Percentiles rank a stretch among this genome's conserved stretches.
phyloP scores from a whole-genome alignment of 2,329 filamentous ascomycete genomes.

The Stagonosporopsis chrysanthemi region DNA sequence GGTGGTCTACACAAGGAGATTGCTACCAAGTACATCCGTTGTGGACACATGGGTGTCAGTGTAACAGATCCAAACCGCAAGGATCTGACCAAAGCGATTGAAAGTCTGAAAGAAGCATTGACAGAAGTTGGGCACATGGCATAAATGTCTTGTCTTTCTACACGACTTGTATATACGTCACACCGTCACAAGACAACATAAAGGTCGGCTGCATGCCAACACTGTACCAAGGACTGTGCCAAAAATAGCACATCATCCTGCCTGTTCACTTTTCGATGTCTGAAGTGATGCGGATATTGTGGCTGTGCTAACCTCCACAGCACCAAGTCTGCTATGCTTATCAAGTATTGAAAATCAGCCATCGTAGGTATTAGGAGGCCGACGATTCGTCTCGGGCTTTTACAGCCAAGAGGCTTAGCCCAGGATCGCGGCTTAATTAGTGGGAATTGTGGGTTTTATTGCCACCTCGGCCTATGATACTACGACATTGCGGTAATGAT shows the following conservation, averaged over 20 bases:
- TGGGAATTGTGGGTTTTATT: constrained; percentile 14
- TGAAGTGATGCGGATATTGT: background rate
- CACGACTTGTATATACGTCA: constrained; percentile 7
- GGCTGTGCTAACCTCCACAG: background rate
- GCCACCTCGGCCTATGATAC: constrained; percentile 16
- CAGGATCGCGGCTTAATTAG: constrained; percentile 4
- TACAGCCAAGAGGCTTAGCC: constrained; percentile 11
- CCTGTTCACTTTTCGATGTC: background rate
- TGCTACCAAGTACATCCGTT: constrained; percentile 89
- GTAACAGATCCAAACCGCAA: constrained; percentile 80
- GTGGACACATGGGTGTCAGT: constrained; percentile 97
- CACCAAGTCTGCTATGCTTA: background rate
- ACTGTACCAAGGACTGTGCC: background rate
- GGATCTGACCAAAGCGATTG: constrained; percentile 85
- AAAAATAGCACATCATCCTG: background rate
- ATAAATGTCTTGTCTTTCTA: constrained; percentile 1
- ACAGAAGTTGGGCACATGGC: constrained; percentile 73
- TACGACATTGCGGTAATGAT: constrained; percentile 2
- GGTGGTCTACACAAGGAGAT: constrained; percentile 97
- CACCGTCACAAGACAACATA: background rate
- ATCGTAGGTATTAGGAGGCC: background rate
- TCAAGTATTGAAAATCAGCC: background rate
- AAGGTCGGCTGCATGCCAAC: constrained; percentile 1
- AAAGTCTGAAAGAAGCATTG: constrained; percentile 77
- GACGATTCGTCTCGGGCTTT: background rate